phyloP scores from a whole-genome alignment of 2,329 filamentous ascomycete species.

The Mycosphaerella arachidis region DNA sequence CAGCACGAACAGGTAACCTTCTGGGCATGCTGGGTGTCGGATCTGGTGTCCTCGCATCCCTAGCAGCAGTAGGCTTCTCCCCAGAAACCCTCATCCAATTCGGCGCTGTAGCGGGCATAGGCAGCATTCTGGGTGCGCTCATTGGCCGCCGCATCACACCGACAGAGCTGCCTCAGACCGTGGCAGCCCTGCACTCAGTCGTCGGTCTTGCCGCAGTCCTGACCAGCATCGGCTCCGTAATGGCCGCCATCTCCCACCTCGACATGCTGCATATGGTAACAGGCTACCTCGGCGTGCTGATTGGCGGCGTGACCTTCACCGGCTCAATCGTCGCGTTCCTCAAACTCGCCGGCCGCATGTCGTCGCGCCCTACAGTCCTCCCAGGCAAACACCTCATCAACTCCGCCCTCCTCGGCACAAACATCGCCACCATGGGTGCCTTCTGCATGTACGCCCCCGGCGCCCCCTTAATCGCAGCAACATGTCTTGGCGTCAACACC shows the following conservation, averaged over 20 bases:
- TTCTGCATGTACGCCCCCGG: slow-evolving; percentile 79
- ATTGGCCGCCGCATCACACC: slow-evolving; percentile 85
- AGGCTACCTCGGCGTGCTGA: slow-evolving; percentile 79
- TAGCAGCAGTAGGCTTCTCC: slow-evolving; percentile 75
- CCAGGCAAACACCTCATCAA: slow-evolving; percentile 75
- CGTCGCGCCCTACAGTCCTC: slow-evolving; percentile 67
- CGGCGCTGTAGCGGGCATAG: slow-evolving; percentile 67
- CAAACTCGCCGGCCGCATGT: slow-evolving; percentile 79
- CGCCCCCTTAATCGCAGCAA: slow-evolving; percentile 71
- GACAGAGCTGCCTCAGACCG: slow-evolving; percentile 82
- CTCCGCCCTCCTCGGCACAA: slow-evolving; percentile 66
- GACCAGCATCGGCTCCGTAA: slow-evolving; percentile 81
- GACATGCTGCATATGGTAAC: slow-evolving; percentile 79
- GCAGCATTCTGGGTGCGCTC: slow-evolving; percentile 63
- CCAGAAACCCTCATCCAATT: slow-evolving; percentile 77
- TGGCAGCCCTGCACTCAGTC: slow-evolving; percentile 83
- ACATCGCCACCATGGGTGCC: slow-evolving; percentile 76
- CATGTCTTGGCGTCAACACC: slow-evolving; percentile 71
- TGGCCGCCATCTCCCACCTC: slow-evolving; percentile 62
- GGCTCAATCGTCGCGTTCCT: slow-evolving; percentile 85
- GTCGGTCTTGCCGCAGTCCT: slow-evolving; percentile 84
- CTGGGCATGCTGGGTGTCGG: slow-evolving; percentile 81
- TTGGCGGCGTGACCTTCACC: slow-evolving; percentile 80
- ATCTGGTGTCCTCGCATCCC: slow-evolving; percentile 75
- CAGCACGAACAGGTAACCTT: slow-evolving; percentile 78